Conservation (phyloP, 1,139 yeast species). For the Yamadazyma trypodendri region DNA sequence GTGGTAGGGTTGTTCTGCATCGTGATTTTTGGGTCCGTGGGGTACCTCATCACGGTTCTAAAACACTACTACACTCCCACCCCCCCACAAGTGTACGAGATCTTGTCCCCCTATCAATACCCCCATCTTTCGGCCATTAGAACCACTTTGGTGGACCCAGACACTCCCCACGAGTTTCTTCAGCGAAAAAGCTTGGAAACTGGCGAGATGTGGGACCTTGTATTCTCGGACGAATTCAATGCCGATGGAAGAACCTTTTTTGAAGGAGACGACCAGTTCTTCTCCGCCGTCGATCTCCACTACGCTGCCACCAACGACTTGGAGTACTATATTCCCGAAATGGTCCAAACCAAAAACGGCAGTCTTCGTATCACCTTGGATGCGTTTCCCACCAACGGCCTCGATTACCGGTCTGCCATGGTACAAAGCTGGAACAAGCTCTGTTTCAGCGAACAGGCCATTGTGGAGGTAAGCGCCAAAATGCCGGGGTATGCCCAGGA, state of each 20-base stretch:
- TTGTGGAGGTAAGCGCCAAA: slow-evolving; percentile 24
- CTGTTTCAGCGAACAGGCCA: slow-evolving; percentile 28
- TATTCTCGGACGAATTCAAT: slow-evolving; percentile 32
- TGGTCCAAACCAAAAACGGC: slow-evolving; percentile 27
- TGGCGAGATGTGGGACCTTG: slow-evolving; percentile 25
- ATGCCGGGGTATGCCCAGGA: slow-evolving; percentile 25
- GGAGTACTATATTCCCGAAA: slow-evolving; percentile 33
- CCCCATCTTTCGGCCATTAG: slow-evolving; percentile 25
- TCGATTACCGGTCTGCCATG: slow-evolving; percentile 30
- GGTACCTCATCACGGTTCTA: slow-evolving; percentile 14
- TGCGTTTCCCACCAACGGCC: slow-evolving; percentile 24
- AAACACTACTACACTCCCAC: slow-evolving; percentile 7
- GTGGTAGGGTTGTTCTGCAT: slow-evolving; percentile 12
- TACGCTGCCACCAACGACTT: slow-evolving; percentile 31
- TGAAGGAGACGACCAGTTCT: slow-evolving; percentile 32
- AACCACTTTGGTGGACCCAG: slow-evolving; percentile 26
- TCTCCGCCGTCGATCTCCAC: slow-evolving; percentile 29
- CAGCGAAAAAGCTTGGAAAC: slow-evolving; percentile 12
- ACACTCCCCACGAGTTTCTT: slow-evolving; percentile 21
- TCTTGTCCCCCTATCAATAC: slow-evolving; percentile 18
- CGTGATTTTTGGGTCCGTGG: slow-evolving; percentile 17
- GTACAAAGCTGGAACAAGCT: slow-evolving; percentile 32
- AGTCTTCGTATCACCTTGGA: slow-evolving; percentile 23
- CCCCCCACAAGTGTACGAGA: slow-evolving; percentile 18
- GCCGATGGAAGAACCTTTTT: slow-evolving; percentile 31